Conservation (phyloP, 169 alveolate genomes). For the Plasmodium yoelii region DNA sequence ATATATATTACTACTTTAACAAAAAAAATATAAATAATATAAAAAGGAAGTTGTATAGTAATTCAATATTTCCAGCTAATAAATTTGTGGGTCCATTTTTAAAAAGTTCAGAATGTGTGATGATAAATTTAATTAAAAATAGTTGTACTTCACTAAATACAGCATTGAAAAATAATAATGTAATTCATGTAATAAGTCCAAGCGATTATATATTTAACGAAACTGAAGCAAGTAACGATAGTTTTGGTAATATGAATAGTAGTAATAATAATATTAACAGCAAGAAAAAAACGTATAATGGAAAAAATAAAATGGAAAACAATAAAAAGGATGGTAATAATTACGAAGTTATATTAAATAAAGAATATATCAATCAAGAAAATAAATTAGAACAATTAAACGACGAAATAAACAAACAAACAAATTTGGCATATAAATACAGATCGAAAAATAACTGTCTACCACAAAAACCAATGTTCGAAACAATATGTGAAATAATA, state of each 20-base stretch:
- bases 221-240: not conserved
- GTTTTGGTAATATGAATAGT: not conserved
- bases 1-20: constrained; percentile 3
- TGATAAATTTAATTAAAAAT: constrained; percentile 67
- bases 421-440: constrained; percentile 23
- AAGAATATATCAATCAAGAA: constrained; percentile 13
- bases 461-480: constrained; percentile 59
- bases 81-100: constrained; percentile 74
- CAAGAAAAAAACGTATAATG: not conserved
- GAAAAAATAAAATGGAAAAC: not conserved
- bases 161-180: constrained; percentile 50
- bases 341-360: constrained; percentile 3
- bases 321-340: not conserved
- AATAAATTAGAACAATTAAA: constrained; percentile 28
- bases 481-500: constrained; percentile 85
- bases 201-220: constrained; percentile 49
- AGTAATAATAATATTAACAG: not conserved
- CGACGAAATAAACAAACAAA: constrained; percentile 47
- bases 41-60: constrained; percentile 16
- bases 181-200: constrained; percentile 59
- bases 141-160: constrained; percentile 74
- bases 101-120: constrained; percentile 51
- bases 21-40: not conserved
- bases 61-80: constrained; percentile 46
- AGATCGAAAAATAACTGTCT: constrained; percentile 34